phyloP scores from a whole-genome alignment of 768 basidiomycete genomes.

The Tephrocybe rancida region DNA sequence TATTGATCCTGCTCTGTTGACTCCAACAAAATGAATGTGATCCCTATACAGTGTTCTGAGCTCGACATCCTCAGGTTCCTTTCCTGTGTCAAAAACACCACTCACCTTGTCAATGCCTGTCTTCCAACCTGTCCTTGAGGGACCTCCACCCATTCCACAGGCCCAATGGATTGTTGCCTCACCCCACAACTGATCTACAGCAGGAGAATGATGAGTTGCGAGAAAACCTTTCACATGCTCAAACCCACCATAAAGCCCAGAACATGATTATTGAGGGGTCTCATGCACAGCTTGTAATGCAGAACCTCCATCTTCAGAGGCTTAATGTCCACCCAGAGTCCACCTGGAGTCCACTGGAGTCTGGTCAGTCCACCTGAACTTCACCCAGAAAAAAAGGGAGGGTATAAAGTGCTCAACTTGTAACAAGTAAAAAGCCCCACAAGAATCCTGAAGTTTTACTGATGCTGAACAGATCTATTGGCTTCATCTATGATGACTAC shows the following conservation, averaged over 20 bases:
- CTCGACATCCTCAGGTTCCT: constrained; percentile 20
- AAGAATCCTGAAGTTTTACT: no score
- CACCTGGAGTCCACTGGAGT: no score
- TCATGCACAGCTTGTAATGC: constrained; percentile 21
- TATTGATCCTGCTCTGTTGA: constrained; percentile 20
- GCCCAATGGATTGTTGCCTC: neutral
- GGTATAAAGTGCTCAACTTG: no score
- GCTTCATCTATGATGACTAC: no score
- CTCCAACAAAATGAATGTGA: constrained; percentile 26
- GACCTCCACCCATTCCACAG: neutral
- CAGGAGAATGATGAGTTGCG: constrained; percentile 5
- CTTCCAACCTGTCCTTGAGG: constrained; percentile 12
- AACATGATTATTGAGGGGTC: constrained; percentile 11
- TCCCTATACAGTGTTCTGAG: constrained; percentile 15
- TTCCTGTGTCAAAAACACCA: constrained; percentile 17
- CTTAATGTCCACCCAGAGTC: no score
- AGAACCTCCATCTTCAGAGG: constrained; percentile 15
- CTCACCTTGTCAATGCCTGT: constrained; percentile 12
- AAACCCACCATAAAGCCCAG: constrained; percentile 7
- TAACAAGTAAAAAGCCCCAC: no score
- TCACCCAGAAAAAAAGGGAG: no score
- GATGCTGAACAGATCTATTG: no score
- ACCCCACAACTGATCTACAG: neutral
- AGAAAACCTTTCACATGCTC: constrained; percentile 6
- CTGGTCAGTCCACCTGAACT: no score